Conservation (phyloP, 176 grass and related monocot genomes). For the Guadua angustifolia region DNA sequence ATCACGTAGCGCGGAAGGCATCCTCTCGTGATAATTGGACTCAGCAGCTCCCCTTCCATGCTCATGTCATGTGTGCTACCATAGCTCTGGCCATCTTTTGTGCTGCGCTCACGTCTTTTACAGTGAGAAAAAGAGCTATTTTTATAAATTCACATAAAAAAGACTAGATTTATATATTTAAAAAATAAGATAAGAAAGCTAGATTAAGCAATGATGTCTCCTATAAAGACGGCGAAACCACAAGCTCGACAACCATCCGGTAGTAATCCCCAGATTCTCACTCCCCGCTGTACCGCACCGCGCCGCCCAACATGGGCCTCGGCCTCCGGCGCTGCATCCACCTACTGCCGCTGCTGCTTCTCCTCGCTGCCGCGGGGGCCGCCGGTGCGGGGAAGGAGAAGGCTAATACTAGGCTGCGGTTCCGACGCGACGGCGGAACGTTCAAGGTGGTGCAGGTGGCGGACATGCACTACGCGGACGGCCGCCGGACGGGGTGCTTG, state of each 20-base stretch:
- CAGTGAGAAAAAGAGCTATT: too few relatives aligned
- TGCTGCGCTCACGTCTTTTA: too few relatives aligned
- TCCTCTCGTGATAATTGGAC: too few relatives aligned
- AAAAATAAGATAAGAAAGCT: too few relatives aligned
- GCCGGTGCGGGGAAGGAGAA: constrained; percentile 15
- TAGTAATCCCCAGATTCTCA: background rate
- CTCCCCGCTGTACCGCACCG: background rate
- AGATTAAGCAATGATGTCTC: background rate
- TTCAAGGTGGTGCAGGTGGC: constrained; percentile 97
- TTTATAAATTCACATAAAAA: too few relatives aligned
- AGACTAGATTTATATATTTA: too few relatives aligned
- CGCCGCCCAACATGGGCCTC: background rate
- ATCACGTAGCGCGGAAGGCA: too few relatives aligned
- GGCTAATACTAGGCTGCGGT: constrained; percentile 48
- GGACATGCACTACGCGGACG: constrained; percentile 96
- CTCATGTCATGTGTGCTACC: too few relatives aligned
- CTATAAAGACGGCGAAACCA: background rate
- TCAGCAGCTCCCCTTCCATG: too few relatives aligned
- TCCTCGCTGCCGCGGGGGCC: background rate
- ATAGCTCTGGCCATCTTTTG: too few relatives aligned
- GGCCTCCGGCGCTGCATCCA: background rate
- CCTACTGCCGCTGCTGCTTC: background rate
- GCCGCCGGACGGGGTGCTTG: constrained; percentile 60
- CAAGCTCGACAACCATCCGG: background rate
- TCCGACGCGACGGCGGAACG: constrained; percentile 57